A percentile compares a stretch with the other conserved stretches of the same genome.
phyloP scores from a whole-genome alignment of 164 flowering plant species.

The grape (Vitis vinifera) region ASM3070453v1 NC_081820.1:24140501-24141000 shows the following conservation, averaged over 20 bases:
- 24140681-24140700: constrained; percentile 16
- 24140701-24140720: constrained; percentile 34
- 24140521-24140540: constrained; percentile 28
- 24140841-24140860: constrained; percentile 24
- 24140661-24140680: constrained; percentile 30
- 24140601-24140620: constrained; percentile 11
- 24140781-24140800: constrained; percentile 18
- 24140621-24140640: constrained; percentile 31
- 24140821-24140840: constrained; percentile 27
- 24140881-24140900: constrained; percentile 27
- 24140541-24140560: constrained; percentile 22
- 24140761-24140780: constrained; percentile 8
- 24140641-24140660: constrained; percentile 39
- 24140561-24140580: constrained; percentile 22
- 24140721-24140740: constrained; percentile 29
- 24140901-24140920: constrained; percentile 25
- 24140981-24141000: constrained; percentile 13
- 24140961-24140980: constrained; percentile 13
- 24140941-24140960: constrained; percentile 15
- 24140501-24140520: constrained; percentile 43
- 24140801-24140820: constrained; percentile 29
- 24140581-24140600: constrained; percentile 8
- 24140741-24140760: background rate
- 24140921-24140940: constrained; percentile 16
- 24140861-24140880: constrained; percentile 25